A percentile compares a stretch with the other conserved stretches of the same genome.
These are phyloP conservation scores for Scheffersomyces stambukii DNA, from an alignment of 1,139 yeast genomes.

Conservation along the genomic window DNA sequence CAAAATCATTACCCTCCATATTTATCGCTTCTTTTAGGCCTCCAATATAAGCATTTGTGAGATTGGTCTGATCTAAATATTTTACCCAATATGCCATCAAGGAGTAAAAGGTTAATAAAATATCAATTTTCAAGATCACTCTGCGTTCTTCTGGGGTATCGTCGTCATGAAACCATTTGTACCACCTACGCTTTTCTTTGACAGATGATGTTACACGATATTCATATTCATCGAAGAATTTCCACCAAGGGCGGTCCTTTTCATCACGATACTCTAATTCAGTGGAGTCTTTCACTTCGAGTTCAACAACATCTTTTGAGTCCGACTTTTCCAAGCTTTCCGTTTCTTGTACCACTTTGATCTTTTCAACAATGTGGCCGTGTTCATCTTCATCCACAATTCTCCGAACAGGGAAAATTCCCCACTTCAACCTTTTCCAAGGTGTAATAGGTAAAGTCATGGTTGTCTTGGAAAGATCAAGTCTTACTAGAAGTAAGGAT, in stretches of 20 bases:
- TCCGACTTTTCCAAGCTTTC: conserved; percentile 3
- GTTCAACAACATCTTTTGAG: conserved; percentile 4
- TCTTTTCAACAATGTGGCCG: conserved; percentile 10
- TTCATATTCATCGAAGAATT: conserved; percentile 59
- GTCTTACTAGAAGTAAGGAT: too few relatives aligned
- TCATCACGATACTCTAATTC: conserved; percentile 54
- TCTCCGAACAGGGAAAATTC: conserved; percentile 45
- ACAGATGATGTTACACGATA: conserved; percentile 41
- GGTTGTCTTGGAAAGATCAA: too few relatives aligned
- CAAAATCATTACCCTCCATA: conserved; percentile 65
- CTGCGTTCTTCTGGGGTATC: conserved; percentile 53
- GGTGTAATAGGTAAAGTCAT: conserved; percentile 6
- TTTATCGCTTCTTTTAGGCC: conserved; percentile 56
- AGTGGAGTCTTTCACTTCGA: conserved; percentile 10
- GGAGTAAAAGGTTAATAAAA: conserved; percentile 55
- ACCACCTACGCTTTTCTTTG: conserved; percentile 48
- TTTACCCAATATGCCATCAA: conserved; percentile 69
- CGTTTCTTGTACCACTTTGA: too few relatives aligned
- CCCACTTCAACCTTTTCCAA: conserved; percentile 37
- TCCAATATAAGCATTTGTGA: conserved; percentile 67
- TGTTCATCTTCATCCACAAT: conserved; percentile 30
- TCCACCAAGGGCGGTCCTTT: conserved; percentile 59
- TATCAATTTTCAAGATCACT: conserved; percentile 58
- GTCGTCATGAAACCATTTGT: conserved; percentile 58
- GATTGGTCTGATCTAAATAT: conserved; percentile 57